Conservation (phyloP, 2,329 filamentous ascomycete genomes). For the Calonectria crousiana region DNA sequence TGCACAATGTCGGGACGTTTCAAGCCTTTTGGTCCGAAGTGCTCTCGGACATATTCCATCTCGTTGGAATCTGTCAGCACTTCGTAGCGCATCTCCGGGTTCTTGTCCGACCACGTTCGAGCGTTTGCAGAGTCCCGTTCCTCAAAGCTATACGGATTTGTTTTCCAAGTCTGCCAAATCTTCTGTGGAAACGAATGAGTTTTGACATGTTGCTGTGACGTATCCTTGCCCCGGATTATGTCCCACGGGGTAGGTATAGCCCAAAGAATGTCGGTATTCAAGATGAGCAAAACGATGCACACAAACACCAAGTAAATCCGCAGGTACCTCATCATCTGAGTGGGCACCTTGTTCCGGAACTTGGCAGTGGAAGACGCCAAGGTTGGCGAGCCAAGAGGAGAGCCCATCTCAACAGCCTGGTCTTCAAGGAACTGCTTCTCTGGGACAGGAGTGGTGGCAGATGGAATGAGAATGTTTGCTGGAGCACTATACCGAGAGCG, state of each 20-base stretch:
- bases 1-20: conserved; percentile 76
- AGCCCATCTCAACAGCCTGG: conserved; percentile 38
- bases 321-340: conserved; percentile 61
- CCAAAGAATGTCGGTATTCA: conserved; percentile 57
- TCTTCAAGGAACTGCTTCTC: conserved; percentile 18
- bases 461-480: conserved; percentile 35
- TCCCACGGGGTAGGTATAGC: conserved; percentile 41
- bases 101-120: conserved; percentile 74
- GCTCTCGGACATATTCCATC: conserved; percentile 74
- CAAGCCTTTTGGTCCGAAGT: conserved; percentile 74
- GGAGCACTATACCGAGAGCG: conserved; percentile 38
- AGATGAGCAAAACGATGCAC: conserved; percentile 59
- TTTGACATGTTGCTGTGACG: conserved; percentile 27
- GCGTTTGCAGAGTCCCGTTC: conserved; percentile 71
- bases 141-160: conserved; percentile 75
- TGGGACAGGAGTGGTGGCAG: conserved; percentile 28
- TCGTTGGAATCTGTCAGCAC: conserved; percentile 78
- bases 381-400: conserved; percentile 53
- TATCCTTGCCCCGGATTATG: conserved; percentile 28
- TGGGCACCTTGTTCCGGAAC: conserved; percentile 54
- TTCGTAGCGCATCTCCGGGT: conserved; percentile 75
- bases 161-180: conserved; percentile 85
- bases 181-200: conserved; percentile 69
- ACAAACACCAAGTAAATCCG: conserved; percentile 60
- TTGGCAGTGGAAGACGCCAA: conserved; percentile 53